Evolutionary conservation across 2,329 filamentous ascomycete genomes (phyloP).

Genomic region (Penicillium rolfsii): DNA sequence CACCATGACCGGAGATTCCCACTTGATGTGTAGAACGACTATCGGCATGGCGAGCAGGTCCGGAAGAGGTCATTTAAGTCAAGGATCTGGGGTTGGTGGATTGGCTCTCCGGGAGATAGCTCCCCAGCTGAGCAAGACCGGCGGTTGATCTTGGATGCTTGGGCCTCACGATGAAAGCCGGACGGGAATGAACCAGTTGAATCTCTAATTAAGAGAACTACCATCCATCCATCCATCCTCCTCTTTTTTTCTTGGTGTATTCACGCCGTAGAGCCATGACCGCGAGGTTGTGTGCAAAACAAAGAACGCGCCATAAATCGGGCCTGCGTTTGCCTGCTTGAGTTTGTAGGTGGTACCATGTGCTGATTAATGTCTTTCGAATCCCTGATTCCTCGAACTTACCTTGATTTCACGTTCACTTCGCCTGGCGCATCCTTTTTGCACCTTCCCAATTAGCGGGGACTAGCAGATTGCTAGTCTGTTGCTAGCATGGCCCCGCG

Average conservation of each 20-base stretch:
- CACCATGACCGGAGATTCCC: constrained; percentile 1
- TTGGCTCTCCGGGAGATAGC: constrained; percentile 2
- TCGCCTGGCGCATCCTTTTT: background rate
- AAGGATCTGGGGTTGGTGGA: background rate
- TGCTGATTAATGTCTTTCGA: background rate
- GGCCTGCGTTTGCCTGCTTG: too few relatives aligned
- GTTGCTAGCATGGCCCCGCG: background rate
- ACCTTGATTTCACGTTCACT: background rate
- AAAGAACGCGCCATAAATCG: too few relatives aligned
- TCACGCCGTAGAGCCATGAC: background rate
- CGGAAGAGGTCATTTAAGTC: constrained; percentile 13
- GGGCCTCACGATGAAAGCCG: constrained; percentile 1
- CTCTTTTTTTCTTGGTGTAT: background rate
- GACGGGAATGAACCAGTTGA: background rate
- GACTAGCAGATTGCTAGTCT: background rate
- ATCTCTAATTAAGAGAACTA: background rate
- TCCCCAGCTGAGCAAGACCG: constrained; percentile 10
- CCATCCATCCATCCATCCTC: background rate
- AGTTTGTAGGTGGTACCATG: background rate
- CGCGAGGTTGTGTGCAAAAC: background rate
- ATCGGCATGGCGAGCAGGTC: constrained; percentile 20
- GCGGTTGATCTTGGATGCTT: constrained; percentile 22
- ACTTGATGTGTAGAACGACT: constrained; percentile 17
- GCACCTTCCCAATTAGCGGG: background rate
- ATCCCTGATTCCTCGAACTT: background rate